These are phyloP conservation scores for Phytopythium mirpurense DNA, from an alignment of 352 stramenopile genomes.

Conservation along the genomic window DNA sequence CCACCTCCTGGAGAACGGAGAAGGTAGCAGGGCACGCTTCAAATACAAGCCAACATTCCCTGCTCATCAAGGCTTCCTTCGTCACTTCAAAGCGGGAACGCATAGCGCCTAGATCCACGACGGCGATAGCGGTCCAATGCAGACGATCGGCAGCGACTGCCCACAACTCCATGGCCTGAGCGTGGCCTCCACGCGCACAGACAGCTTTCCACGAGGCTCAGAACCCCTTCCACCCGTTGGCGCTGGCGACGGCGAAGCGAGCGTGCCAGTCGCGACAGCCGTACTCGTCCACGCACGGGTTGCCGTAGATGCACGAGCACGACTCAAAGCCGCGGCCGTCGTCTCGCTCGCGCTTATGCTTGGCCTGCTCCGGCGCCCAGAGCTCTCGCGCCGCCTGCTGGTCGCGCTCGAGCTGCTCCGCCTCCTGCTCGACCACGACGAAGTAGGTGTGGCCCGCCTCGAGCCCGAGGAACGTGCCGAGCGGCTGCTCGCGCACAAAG, in stretches of 20 bases:
- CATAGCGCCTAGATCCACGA: no score
- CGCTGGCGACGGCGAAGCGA: conserved; percentile 72
- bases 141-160: no score
- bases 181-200: not conserved
- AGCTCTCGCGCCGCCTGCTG: conserved; percentile 55
- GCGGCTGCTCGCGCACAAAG: conserved; percentile 61
- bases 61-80: no score
- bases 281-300: conserved; percentile 89
- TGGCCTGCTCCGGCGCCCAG: conserved; percentile 31
- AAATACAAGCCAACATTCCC: no score
- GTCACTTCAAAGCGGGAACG: no score
- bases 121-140: no score
- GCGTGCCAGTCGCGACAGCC: conserved; percentile 87
- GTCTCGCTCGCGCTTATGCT: conserved; percentile 32
- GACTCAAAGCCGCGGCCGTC: conserved; percentile 73
- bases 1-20: no score
- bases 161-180: no score
- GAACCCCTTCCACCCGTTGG: conserved; percentile 89
- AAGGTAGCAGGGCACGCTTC: no score
- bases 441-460: conserved; percentile 70
- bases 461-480: conserved; percentile 64
- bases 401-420: conserved; percentile 58
- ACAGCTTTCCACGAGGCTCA: no score
- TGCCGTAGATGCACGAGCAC: conserved; percentile 88
- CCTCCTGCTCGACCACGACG: conserved; percentile 79